Base-by-base conservation (phyloP, 2,329 filamentous ascomycete species). In the Fusarium domesticum region DNA sequence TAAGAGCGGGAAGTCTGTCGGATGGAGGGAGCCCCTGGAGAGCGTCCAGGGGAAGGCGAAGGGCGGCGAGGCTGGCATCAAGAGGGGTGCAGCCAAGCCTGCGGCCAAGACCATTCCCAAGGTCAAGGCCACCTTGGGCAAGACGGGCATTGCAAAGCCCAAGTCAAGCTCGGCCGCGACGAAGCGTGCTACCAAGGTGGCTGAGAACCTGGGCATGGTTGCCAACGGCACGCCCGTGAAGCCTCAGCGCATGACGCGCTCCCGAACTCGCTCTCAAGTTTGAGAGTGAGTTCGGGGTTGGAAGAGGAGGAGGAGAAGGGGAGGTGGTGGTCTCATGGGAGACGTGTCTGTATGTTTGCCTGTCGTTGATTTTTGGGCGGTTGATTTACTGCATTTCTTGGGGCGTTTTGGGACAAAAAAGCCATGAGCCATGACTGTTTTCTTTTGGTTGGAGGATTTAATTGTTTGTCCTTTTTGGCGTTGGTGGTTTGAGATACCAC, bases 221-320 rank as follows among this genome's bases (percentile, higher is more conserved):
- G 54, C 54, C 19, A 68, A 66, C 19, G 63, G 64, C 34, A 67
- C 66, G 6, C 66, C 66, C 5, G 64, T 60, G 19, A 66, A 63
- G 41, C 57, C 62, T 17, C 54, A 50, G 36, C 57, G 64, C 18
- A 49, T 63, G 38, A 67, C 64, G 25, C 60, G 64, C 28, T 56
- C 64, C 18, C 48, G 59, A 41, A 49, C 61, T 20, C 61, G 63
- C 31, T 49, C 44, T 19, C 45, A 54, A 52, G 40, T 42, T 32
- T 63, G 46, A 54, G 42, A 18, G 43, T 14, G 39, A 32, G 23
- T 42, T 19, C 32, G 20, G 4, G 15, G 38, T 37, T 33, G 10
- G 28, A 10, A 11, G 28, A 15, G 7, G 20, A 12, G 31, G 43
- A 38, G 47, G 40, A 18, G 10, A 25, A 32, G 12, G 12, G 14